A percentile compares a stretch with the other conserved stretches of the same genome.
These are phyloP conservation scores for Russula lepida DNA, from an alignment of 768 basidiomycete species.

Conservation along the genomic window DNA sequence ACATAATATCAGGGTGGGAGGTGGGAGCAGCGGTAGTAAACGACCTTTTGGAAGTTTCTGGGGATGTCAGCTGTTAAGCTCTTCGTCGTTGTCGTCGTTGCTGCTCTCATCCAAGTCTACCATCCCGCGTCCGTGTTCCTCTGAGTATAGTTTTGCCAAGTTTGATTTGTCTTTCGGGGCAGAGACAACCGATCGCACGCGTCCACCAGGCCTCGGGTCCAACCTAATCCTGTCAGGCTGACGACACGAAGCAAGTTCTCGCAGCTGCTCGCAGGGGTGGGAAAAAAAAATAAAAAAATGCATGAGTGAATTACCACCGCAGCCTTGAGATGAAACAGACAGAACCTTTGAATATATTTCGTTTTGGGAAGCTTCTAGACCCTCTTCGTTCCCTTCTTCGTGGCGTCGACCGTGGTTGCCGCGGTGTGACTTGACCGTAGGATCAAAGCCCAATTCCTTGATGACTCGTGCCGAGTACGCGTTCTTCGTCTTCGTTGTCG, in stretches of 20 bases:
- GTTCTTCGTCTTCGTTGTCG: slow-evolving; percentile 27
- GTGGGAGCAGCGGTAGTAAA: too few relatives aligned
- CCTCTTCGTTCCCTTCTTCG: background rate
- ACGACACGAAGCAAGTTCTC: slow-evolving; percentile 46
- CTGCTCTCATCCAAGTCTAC: slow-evolving; percentile 27
- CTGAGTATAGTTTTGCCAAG: background rate
- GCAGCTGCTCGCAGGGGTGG: slow-evolving; percentile 34
- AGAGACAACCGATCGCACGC: slow-evolving; percentile 54
- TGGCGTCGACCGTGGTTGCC: slow-evolving; percentile 31
- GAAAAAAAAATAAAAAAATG: background rate
- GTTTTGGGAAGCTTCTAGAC: slow-evolving; percentile 28
- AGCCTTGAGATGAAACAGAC: slow-evolving; percentile 5
- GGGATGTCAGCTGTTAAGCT: background rate
- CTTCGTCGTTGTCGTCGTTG: background rate
- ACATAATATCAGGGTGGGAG: too few relatives aligned
- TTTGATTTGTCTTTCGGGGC: slow-evolving; percentile 21
- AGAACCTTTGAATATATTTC: slow-evolving; percentile 51
- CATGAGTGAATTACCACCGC: background rate
- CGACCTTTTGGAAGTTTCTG: too few relatives aligned
- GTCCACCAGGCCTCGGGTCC: slow-evolving; percentile 55
- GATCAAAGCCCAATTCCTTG: slow-evolving; percentile 73
- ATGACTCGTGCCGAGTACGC: slow-evolving; percentile 61
- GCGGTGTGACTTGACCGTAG: slow-evolving; percentile 49
- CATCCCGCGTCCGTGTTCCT: background rate
- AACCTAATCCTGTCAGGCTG: slow-evolving; percentile 45